Base-by-base conservation (phyloP, 441 rosid genomes). In the Aquilaria agallochum region DNA sequence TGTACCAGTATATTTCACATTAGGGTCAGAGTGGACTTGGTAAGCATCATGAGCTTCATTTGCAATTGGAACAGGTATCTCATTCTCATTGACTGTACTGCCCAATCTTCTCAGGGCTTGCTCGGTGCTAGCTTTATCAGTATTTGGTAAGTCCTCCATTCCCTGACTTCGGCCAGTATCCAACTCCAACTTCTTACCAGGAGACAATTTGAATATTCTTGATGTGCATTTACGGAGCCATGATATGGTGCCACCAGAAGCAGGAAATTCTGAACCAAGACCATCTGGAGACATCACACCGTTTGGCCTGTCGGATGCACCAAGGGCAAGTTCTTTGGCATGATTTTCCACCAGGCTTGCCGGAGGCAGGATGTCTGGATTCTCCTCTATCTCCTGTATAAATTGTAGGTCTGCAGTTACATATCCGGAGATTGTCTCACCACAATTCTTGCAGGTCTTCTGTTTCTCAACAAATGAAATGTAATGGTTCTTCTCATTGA, bases 171-270 rank as follows among this genome's bases (percentile, higher is more conserved):
- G 68, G 46, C 73, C 49, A 59, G 70, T 73, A 80, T 71, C 72
- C 42, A 71, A 64, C 60, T 78, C 88, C 9, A 49, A 8, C 73
- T 48, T 77, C 78, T 85, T 92, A 48, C 76, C 71, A 2, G 98
- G 97, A 58, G 99, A 89, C 51, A 92, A 64, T 49, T 73, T 88
- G 10, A 90, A 83, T 68, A 95, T 82, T 76, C 79, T 89, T 50
- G 99, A 84, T 20, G 94, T 91, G 80, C 97, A 95, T 66, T 86
- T 83, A 52, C 85, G 86, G 55, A 95, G 78, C 96, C 97, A 89
- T 55, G 90, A 83, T 58, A 84, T 72, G 9, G 86, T 71, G 63
- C 85, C 89, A 80, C 72, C 66, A 34, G 89, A 76, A 57, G 59
- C 73, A 32, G 96, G 96, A 55, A 91, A 77, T 60, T 69, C 83